Percentiles rank a stretch among this genome's conserved stretches.
Evolutionary conservation across 495 filamentous ascomycete genomes (phyloP).

Genomic region (Penicillium macrosclerotiorum): DNA sequence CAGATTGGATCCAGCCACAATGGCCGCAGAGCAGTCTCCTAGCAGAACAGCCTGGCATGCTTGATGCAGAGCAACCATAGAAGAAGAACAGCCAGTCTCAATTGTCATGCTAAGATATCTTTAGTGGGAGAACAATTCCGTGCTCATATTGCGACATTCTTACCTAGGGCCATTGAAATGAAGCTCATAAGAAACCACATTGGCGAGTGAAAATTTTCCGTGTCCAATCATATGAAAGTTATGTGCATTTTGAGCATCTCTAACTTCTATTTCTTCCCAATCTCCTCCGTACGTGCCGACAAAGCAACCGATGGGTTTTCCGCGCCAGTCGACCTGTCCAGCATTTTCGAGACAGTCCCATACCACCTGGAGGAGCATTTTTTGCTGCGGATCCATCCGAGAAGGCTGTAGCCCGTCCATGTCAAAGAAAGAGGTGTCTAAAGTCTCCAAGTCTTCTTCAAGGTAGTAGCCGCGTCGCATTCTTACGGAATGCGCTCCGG

Average conservation of each 20-base stretch:
- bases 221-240: background rate
- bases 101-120: conserved; percentile 39
- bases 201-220: conserved; percentile 1
- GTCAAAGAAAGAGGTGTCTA: conserved; percentile 34
- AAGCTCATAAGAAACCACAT: conserved; percentile 1
- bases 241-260: background rate
- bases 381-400: conserved; percentile 56
- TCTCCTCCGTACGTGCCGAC: conserved; percentile 5
- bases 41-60: conserved; percentile 17
- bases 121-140: background rate
- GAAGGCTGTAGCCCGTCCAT: conserved; percentile 42
- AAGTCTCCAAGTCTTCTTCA: conserved; percentile 29
- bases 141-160: background rate
- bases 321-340: conserved; percentile 33
- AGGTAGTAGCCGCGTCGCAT: conserved; percentile 39
- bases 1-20: conserved; percentile 7
- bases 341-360: conserved; percentile 36
- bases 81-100: conserved; percentile 54
- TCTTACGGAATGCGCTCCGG: background rate
- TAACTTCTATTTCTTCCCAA: conserved; percentile 1
- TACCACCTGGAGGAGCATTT: conserved; percentile 52
- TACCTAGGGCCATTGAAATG: conserved; percentile 4
- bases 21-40: conserved; percentile 9
- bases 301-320: conserved; percentile 8
- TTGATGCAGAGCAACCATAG: conserved; percentile 45